phyloP scores from a whole-genome alignment of 2,329 filamentous ascomycete species.

The Colletotrichum acutatum region DNA sequence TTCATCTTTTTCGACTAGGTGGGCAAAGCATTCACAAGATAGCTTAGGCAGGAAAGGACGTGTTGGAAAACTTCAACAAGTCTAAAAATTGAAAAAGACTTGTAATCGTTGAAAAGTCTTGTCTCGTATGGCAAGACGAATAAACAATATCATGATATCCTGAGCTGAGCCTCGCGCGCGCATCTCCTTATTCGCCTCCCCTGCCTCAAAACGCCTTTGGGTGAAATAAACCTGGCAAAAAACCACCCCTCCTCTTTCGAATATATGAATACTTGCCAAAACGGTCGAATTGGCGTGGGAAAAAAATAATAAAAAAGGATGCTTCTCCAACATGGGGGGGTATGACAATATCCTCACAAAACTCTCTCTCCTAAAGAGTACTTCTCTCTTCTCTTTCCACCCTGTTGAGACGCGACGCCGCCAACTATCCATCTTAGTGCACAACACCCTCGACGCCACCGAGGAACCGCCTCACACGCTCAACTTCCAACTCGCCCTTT shows the following conservation, averaged over 20 bases:
- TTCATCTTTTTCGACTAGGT: neutral
- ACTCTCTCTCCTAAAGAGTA: neutral
- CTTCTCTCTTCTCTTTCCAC: neutral
- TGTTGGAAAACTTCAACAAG: neutral
- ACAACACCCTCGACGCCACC: conserved; percentile 78
- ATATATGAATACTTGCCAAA: conserved; percentile 3
- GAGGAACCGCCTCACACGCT: conserved; percentile 81
- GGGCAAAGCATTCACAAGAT: neutral
- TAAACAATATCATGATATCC: neutral
- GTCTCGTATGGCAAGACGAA: neutral
- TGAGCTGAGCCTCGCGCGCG: neutral
- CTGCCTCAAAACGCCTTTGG: neutral
- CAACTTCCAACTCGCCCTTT: conserved; percentile 78
- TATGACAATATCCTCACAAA: conserved; percentile 21
- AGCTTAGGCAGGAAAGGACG: neutral
- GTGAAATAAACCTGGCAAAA: neutral
- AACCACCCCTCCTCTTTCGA: neutral
- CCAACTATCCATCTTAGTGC: conserved; percentile 42
- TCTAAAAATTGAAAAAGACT: neutral
- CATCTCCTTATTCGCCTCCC: neutral
- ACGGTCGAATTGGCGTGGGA: neutral
- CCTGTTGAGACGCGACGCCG: neutral
- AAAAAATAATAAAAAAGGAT: neutral
- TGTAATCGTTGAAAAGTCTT: neutral
- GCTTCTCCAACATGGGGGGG: conserved; percentile 11